Percentiles rank a stretch among this genome's conserved stretches.
These are phyloP conservation scores for Phytophthora ohioensis DNA, from an alignment of 352 stramenopile genomes.

Conservation along the genomic window DNA sequence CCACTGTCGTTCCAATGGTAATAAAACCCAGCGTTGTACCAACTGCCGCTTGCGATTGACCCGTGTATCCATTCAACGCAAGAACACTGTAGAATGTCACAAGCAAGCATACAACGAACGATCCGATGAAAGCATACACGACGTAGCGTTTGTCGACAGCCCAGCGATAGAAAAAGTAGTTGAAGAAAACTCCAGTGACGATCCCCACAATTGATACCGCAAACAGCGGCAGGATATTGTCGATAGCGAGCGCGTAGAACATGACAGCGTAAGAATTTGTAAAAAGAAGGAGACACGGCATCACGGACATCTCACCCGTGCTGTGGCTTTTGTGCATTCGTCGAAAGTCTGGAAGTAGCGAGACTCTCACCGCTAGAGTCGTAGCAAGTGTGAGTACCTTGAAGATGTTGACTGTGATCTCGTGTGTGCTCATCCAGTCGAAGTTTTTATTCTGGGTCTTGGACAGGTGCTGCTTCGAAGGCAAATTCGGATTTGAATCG, in stretches of 20 bases:
- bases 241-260: constrained; percentile 40
- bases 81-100: constrained; percentile 52
- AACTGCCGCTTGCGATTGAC: constrained; percentile 36
- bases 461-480: constrained; percentile 1
- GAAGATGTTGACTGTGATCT: constrained; percentile 25
- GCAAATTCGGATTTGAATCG: constrained; percentile 22
- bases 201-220: constrained; percentile 34
- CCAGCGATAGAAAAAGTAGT: constrained; percentile 44
- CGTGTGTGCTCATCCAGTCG: constrained; percentile 13
- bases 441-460: not conserved
- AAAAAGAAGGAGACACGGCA: constrained; percentile 43
- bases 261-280: constrained; percentile 41
- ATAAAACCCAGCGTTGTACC: constrained; percentile 58
- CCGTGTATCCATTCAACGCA: constrained; percentile 36
- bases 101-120: constrained; percentile 26
- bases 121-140: constrained; percentile 18
- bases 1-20: constrained; percentile 55
- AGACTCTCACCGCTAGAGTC: constrained; percentile 45
- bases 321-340: constrained; percentile 42
- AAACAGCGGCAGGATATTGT: constrained; percentile 44
- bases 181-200: constrained; percentile 37
- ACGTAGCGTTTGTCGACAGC: constrained; percentile 28
- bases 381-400: constrained; percentile 42
- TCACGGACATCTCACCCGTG: constrained; percentile 46
- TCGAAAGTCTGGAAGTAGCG: constrained; percentile 44